Base-by-base conservation (phyloP, 164 flowering plant genomes). In the Tetracentron sinense region DNA sequence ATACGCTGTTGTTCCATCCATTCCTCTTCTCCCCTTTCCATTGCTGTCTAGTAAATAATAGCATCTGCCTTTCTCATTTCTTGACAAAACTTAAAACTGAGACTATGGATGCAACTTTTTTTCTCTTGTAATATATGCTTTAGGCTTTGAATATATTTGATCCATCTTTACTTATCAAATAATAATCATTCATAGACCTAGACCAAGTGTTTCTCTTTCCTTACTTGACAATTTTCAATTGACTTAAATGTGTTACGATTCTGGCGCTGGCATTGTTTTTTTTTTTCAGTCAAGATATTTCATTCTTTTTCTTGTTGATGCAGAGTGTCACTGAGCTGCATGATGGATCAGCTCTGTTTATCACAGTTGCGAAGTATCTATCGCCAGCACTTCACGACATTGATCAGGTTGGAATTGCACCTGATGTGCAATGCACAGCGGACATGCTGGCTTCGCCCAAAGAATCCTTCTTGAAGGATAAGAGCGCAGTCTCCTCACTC, bases 241-340 rank as follows among this genome's bases (percentile, higher is more conserved):
- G n/a, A n/a, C n/a, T n/a, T n/a, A n/a, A n/a, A n/a, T n/a, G n/a
- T n/a, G n/a, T n/a, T n/a, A n/a, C n/a, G n/a, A n/a, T n/a, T n/a
- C n/a, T n/a, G n/a, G n/a, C n/a, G n/a, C n/a, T n/a, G n/a, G n/a
- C n/a, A n/a, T n/a, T n/a, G n/a, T n/a, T n/a, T 47, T 12, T 48
- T 58, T 23, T 22, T 31, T 53, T 15, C 56, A 58, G 7, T 30
- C 44, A n/a, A 38, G 27, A 48, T 10, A 53, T 7, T 11, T 58
- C 11, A 58, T 38, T 50, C 15, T 23, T 31, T 29, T 15, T 23
- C 2, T 58, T 29, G 48, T 53, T 42, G 7, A 12, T 59, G 42
- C 89, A 94, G 99, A 91, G 96, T 76, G 99, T 94, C 1, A 94
- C 99, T 0, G 96, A 94, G 72, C 76, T 94, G 63, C 87, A 88